These are phyloP conservation scores for Xylariaceae sp. DNA, from an alignment of 2,329 filamentous ascomycete species.

Conservation along the genomic window DNA sequence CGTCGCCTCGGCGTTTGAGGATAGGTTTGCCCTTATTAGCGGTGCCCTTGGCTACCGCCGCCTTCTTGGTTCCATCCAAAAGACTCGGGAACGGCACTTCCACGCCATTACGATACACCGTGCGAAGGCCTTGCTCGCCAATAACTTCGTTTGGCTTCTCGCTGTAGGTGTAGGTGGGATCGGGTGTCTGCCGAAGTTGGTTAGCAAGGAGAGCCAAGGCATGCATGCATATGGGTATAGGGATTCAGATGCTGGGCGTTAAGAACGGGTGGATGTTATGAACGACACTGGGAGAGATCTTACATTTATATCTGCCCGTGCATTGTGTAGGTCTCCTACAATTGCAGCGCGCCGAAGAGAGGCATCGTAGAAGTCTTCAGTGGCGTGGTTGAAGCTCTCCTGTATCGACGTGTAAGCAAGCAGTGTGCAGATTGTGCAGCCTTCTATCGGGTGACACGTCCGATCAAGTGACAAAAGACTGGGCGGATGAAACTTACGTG, in stretches of 20 bases:
- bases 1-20: constrained; percentile 48
- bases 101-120: constrained; percentile 27
- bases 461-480: constrained; percentile 6
- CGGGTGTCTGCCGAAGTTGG: constrained; percentile 22
- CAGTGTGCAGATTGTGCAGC: constrained; percentile 19
- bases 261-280: not conserved
- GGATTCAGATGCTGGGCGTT: not conserved
- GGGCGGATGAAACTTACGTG: constrained; percentile 34
- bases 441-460: constrained; percentile 4
- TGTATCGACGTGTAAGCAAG: constrained; percentile 21
- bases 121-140: constrained; percentile 25
- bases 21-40: constrained; percentile 31
- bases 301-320: constrained; percentile 27
- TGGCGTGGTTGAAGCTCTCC: constrained; percentile 28
- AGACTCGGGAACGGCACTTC: constrained; percentile 32
- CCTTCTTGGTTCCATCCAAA: constrained; percentile 34
- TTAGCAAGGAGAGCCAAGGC: constrained; percentile 15
- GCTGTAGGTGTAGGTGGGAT: constrained; percentile 28
- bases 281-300: constrained; percentile 14
- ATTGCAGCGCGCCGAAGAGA: constrained; percentile 27
- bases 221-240: not conserved
- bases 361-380: constrained; percentile 29
- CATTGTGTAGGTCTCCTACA: constrained; percentile 26
- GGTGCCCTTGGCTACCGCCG: constrained; percentile 28
- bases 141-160: constrained; percentile 22